A percentile compares a stretch with the other conserved stretches of the same genome.
These are phyloP conservation scores for Xylariaceae sp. DNA, from an alignment of 2,329 filamentous ascomycete genomes.

Conservation along the genomic window DNA sequence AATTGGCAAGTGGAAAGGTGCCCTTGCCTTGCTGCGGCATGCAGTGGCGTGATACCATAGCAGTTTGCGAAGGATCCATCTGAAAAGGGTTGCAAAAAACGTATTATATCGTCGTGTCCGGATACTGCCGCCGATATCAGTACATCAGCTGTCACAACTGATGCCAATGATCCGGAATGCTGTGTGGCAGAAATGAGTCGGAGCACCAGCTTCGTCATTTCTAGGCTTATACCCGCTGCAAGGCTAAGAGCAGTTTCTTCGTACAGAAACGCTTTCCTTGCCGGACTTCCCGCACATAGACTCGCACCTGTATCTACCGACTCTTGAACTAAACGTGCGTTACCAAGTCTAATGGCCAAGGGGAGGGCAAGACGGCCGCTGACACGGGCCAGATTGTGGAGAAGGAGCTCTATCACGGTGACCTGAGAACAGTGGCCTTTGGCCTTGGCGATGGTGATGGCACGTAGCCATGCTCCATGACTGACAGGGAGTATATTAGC, in stretches of 20 bases:
- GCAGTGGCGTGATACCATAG: background rate
- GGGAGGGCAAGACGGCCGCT: background rate
- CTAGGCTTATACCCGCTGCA: background rate
- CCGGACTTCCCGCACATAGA: too few relatives aligned
- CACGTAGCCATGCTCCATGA: too few relatives aligned
- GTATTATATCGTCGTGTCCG: background rate
- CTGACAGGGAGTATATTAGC: background rate
- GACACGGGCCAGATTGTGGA: background rate
- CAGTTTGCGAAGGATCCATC: background rate
- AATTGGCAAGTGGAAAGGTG: background rate
- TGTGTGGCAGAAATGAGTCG: background rate
- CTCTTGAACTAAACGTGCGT: too few relatives aligned
- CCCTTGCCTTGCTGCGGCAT: background rate
- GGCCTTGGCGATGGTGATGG: too few relatives aligned
- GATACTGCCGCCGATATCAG: background rate
- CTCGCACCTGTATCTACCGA: background rate
- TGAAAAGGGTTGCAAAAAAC: background rate
- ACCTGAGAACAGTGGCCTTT: background rate
- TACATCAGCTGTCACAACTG: conserved; percentile 1
- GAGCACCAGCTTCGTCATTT: background rate
- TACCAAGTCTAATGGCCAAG: background rate
- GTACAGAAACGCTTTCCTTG: background rate
- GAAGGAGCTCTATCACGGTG: background rate
- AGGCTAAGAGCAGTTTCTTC: conserved; percentile 1
- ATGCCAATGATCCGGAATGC: background rate